Percentiles rank a stretch among this genome's conserved stretches.
Conservation (phyloP, 768 basidiomycete species). For the Russula lepida region DNA sequence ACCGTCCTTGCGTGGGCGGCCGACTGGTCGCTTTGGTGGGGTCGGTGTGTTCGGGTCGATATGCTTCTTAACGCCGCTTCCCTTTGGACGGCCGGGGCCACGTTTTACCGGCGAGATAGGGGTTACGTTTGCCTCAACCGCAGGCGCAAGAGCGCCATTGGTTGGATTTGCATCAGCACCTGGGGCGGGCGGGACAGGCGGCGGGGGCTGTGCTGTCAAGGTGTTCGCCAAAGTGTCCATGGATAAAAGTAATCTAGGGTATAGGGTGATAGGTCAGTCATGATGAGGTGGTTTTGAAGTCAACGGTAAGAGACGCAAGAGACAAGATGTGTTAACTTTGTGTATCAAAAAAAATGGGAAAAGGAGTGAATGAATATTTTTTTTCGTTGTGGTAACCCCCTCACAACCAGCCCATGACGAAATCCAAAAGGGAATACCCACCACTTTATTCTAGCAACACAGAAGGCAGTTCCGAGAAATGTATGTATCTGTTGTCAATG, state of each 20-base stretch:
- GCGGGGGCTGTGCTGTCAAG: constrained; percentile 7
- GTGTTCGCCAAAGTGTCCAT: constrained; percentile 15
- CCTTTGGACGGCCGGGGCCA: constrained; percentile 69
- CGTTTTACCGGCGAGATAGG: constrained; percentile 42
- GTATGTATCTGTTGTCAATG: background rate
- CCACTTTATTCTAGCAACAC: background rate
- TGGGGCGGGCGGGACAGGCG: background rate
- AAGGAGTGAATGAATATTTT: constrained; percentile 14
- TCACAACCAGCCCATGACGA: background rate
- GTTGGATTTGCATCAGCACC: background rate
- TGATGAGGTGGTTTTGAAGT: background rate
- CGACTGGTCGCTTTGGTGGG: constrained; percentile 70
- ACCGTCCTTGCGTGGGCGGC: constrained; percentile 74
- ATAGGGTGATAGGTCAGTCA: background rate
- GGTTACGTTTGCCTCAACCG: constrained; percentile 1
- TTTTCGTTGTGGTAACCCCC: constrained; percentile 17
- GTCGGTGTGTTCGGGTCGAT: constrained; percentile 31
- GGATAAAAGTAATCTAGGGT: background rate
- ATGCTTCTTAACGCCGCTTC: constrained; percentile 62
- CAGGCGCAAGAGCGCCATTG: background rate
- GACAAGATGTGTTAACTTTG: background rate
- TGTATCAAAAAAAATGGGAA: background rate
- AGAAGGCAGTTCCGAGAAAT: background rate
- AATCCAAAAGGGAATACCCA: constrained; percentile 11
- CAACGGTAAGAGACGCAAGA: background rate